Conservation (phyloP, 768 basidiomycete species). For the Auricularia sp. region DNA sequence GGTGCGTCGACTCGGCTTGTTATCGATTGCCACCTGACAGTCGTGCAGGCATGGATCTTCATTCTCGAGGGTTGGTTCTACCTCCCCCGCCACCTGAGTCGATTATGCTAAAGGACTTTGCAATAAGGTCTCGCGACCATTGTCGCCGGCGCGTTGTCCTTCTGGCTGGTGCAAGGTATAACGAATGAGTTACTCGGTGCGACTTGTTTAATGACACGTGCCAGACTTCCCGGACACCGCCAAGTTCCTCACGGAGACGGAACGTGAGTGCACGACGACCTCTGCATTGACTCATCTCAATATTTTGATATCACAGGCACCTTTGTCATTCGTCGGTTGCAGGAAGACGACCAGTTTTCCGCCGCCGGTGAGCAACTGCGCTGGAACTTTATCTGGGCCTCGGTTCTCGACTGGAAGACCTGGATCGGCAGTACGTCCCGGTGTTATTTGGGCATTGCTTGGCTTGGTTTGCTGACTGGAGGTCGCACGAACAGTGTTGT, state of each 20-base stretch:
- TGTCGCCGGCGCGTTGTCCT: slow-evolving; percentile 53
- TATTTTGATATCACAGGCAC: background rate
- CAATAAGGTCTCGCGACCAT: slow-evolving; percentile 43
- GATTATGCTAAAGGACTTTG: background rate
- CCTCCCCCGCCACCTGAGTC: background rate
- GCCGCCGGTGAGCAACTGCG: slow-evolving; percentile 58
- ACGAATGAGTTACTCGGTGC: too few species aligned
- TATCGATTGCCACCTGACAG: too few species aligned
- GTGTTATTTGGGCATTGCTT: too few species aligned
- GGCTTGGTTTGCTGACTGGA: background rate
- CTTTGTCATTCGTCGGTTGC: slow-evolving; percentile 53
- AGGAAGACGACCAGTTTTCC: slow-evolving; percentile 59
- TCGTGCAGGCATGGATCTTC: slow-evolving; percentile 53
- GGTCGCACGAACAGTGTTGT: slow-evolving; percentile 32
- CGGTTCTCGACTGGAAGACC: background rate
- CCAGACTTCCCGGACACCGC: slow-evolving; percentile 73
- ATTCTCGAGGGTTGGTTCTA: slow-evolving; percentile 42
- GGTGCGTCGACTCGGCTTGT: background rate
- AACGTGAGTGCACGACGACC: slow-evolving; percentile 33
- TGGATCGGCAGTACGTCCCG: background rate
- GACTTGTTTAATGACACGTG: background rate
- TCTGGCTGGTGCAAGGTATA: slow-evolving; percentile 54
- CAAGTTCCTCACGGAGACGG: slow-evolving; percentile 62
- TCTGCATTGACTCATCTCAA: too few species aligned
- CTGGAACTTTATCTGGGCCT: slow-evolving; percentile 41